Base-by-base conservation (phyloP, 2,329 filamentous ascomycete species). In the Fusarium equiseti region DNA sequence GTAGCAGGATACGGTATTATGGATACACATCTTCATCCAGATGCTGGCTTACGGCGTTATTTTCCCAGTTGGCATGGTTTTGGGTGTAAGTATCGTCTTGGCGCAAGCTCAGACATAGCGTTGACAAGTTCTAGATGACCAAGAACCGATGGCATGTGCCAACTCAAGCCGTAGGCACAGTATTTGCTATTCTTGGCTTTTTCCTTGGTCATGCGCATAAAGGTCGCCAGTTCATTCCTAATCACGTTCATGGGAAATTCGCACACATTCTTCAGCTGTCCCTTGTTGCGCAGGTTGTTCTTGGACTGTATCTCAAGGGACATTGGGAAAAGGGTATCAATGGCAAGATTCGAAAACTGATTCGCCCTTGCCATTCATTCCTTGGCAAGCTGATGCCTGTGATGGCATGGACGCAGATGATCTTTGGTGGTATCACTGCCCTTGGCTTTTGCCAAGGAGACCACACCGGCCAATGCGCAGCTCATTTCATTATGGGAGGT, bases 401-500 rank as follows among this genome's bases (percentile, higher is more conserved):
- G 5, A 86, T 94, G 3, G 89, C 92, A 27, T 99, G 96, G 96
- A 87, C 91, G 8, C 96, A 99, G 83, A 97, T 99, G 90, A 79
- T 99, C 9, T 97, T 99, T 80, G 96, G 96, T 53, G 96, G 94
- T 42, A 98, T 99, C 76, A 95, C 95, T 0, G 87, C 92, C 6
- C 85, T 97, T 59, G 96, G 96, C 24, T 98, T 97, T 84, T 99
- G 96, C 80, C 92, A 94, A 72, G 94, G 87, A 57, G 95, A 98
- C 62, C 95, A 99, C 77, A 80, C 94, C 2, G 95, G 95, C 32
- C 96, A 99, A 81, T 99, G 96, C 81, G 83, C 93, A 44, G 96
- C 96, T 2, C 96, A 99, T 81, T 99, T 98, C 81, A 99, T 98
- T 80, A 99, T 99, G 96, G 96, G 96, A 46, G 92, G 92, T 73